Evolutionary conservation across 257 asterid species (phyloP), one percentile per base, ranked within the genome.

Genomic region (Leonotis leonurus): DNA sequence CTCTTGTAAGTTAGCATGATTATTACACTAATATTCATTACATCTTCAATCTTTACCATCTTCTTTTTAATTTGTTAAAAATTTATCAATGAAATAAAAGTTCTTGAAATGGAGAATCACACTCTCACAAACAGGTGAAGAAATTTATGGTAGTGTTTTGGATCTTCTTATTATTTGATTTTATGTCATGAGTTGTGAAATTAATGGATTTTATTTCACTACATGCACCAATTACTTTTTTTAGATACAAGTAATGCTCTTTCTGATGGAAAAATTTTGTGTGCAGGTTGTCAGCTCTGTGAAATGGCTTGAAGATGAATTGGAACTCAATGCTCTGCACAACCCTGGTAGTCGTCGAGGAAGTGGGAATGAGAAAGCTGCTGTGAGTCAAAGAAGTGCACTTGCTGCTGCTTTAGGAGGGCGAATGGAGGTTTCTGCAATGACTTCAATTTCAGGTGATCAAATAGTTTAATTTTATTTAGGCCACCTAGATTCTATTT

Each of bases 231-330:
- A 50, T 13, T 64, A 51, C 13, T 25, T 65, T 36, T 10, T 24
- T 26, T 8, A 29, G 8, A 13, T 44, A 26, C 20, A 6, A 40
- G 24, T 8, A 8, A 32, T 55, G 25, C 22, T 48, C 14, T 44
- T 70, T 57, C 62, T 60, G 60, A 72, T 52, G 64, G 55, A 24
- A 56, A 62, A 48, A 33, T 71, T 44, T 17, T 39, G 61, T 73
- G 65, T 44, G 35, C 82, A 93, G 99, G 99, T 93, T 62, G 99
- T 93, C 70, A 93, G 99, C 82, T 87, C 99, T 58, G 97, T 93
- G 71, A 89, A 93, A 71, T 93, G 99, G 99, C 99, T 93, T 77
- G 99, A 93, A 78, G 99, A 93, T 83, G 99, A 93, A 86, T 82
- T 93, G 87, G 99, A 93, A 81, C 94, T 93, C 56, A 93, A 90